These are phyloP conservation scores for Papiliotrema fonsecae DNA, from an alignment of 1,284 basidiomycete genomes.

Conservation along the genomic window DNA sequence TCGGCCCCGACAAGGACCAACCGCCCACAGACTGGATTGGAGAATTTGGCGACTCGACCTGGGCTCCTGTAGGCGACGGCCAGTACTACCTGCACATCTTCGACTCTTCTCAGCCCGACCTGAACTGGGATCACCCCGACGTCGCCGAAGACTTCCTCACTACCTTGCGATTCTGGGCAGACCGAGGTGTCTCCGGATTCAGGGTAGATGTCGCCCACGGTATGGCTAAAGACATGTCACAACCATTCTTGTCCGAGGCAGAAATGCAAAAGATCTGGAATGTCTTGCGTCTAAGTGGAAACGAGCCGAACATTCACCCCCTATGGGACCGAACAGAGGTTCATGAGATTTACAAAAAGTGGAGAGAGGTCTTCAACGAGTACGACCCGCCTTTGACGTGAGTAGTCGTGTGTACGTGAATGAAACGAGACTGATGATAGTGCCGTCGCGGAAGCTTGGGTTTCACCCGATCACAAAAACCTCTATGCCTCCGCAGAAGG, in stretches of 20 bases:
- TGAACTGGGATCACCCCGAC: slow-evolving; percentile 69
- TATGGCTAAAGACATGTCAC: slow-evolving; percentile 26
- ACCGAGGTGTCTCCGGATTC: slow-evolving; percentile 70
- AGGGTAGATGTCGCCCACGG: slow-evolving; percentile 47
- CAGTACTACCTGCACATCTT: slow-evolving; percentile 71
- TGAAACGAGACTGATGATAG: slow-evolving; percentile 4
- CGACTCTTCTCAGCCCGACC: slow-evolving; percentile 65
- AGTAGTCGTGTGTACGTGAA: not conserved
- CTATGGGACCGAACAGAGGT: slow-evolving; percentile 26
- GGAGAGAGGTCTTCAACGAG: slow-evolving; percentile 34
- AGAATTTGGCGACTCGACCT: slow-evolving; percentile 65
- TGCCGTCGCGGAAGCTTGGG: slow-evolving; percentile 27
- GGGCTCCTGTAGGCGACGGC: slow-evolving; percentile 65
- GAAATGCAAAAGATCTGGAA: slow-evolving; percentile 11
- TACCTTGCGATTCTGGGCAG: slow-evolving; percentile 68
- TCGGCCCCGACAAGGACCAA: slow-evolving; percentile 50
- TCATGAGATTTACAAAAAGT: slow-evolving; percentile 27
- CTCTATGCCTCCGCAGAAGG: slow-evolving; percentile 18
- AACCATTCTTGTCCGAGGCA: slow-evolving; percentile 13
- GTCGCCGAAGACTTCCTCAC: slow-evolving; percentile 62
- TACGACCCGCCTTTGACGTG: slow-evolving; percentile 30
- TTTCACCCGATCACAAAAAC: slow-evolving; percentile 17
- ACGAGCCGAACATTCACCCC: slow-evolving; percentile 15
- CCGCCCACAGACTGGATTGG: slow-evolving; percentile 72
- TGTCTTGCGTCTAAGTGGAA: slow-evolving; percentile 10